Conservation (phyloP, 192 early-diverging fungal species). For the Backusella sp. region DNA sequence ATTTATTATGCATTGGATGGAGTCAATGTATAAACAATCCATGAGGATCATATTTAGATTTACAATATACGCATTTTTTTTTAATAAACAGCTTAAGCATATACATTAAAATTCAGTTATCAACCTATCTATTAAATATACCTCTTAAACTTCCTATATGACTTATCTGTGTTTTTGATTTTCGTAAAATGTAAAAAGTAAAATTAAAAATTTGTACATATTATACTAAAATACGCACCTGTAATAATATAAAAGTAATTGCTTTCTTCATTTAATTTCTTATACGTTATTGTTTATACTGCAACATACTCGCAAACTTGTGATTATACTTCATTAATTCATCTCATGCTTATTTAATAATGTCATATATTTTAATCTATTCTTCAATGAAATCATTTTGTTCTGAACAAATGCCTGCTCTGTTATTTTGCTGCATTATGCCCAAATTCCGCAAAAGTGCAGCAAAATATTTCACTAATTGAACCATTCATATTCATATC, state of each 20-base stretch:
- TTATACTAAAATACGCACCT: not conserved
- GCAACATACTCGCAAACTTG: not conserved
- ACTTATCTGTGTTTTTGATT: not conserved
- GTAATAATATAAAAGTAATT: not conserved
- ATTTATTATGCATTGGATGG: not conserved
- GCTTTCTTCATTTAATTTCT: not conserved
- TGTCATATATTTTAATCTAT: no score
- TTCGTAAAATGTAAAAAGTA: not conserved
- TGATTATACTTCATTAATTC: not conserved
- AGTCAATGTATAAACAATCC: not conserved
- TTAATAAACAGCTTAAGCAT: not conserved
- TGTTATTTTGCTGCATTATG: not conserved
- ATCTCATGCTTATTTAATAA: not conserved
- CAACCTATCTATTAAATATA: no score
- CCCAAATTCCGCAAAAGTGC: not conserved
- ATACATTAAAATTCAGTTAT: not conserved
- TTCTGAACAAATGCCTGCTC: not conserved
- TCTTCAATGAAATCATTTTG: not conserved
- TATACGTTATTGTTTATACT: not conserved
- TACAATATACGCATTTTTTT: not conserved
- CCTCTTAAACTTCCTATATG: not conserved
- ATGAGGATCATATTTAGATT: not conserved
- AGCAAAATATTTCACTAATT: not conserved
- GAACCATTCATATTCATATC: not conserved
- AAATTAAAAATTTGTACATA: not conserved